A percentile compares a stretch with the other conserved stretches of the same genome.
Evolutionary conservation across 352 stramenopile genomes (phyloP).

Genomic region (Globisporangium paddicum): DNA sequence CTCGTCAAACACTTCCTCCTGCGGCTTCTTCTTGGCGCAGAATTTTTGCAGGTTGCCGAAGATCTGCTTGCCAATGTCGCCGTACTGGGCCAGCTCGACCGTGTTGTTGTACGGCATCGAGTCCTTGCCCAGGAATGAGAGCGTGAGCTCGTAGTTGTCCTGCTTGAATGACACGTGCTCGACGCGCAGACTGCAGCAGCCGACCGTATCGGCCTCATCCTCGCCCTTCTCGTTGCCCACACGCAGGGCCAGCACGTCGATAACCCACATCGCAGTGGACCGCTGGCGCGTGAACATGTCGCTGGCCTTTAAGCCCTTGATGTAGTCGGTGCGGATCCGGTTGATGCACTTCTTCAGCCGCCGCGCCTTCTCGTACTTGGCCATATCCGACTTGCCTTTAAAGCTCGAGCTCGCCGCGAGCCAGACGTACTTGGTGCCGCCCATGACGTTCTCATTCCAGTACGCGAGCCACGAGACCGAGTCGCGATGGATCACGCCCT

Average conservation of each 20-base stretch:
- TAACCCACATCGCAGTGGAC: constrained; percentile 99
- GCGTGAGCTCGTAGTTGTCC: constrained; percentile 92
- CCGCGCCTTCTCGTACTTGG: constrained; percentile 99
- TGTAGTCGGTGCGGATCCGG: constrained; percentile 92
- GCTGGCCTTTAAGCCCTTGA: constrained; percentile 83
- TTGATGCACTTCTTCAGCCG: constrained; percentile 97
- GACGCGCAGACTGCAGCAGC: constrained; percentile 98
- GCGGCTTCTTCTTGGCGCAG: constrained; percentile 93
- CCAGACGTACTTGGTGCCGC: constrained; percentile 99
- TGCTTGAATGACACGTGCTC: constrained; percentile 98
- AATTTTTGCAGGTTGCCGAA: constrained; percentile 97
- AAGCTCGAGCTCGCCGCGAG: constrained; percentile 97
- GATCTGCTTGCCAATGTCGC: constrained; percentile 87
- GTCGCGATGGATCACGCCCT: constrained; percentile 94
- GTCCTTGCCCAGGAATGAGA: constrained; percentile 99
- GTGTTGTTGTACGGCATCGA: constrained; percentile 99
- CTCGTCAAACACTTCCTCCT: constrained; percentile 98
- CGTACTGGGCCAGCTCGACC: constrained; percentile 93
- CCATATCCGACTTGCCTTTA: constrained; percentile 98
- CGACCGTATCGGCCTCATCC: constrained; percentile 98
- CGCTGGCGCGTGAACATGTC: constrained; percentile 92
- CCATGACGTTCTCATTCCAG: constrained; percentile 99
- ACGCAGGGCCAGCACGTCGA: constrained; percentile 99
- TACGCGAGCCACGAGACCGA: constrained; percentile 91
- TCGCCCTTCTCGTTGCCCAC: constrained; percentile 99